phyloP scores from a whole-genome alignment of 345 rosid genomes.

The Eucalyptus guilfoylei region DNA sequence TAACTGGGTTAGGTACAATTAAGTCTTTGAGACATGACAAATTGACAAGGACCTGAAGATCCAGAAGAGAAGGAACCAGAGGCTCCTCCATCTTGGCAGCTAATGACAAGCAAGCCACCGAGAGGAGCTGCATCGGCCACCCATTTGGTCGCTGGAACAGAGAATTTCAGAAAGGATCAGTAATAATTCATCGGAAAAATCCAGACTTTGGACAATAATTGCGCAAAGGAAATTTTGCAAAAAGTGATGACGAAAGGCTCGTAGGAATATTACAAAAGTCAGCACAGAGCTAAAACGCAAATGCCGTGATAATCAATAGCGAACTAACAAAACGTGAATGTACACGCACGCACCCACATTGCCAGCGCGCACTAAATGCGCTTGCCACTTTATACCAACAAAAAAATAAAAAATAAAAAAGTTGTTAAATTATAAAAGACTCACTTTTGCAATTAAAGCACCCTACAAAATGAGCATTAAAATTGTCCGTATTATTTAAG shows the following conservation, averaged over 20 bases:
- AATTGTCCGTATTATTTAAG: background rate
- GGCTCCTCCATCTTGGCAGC: constrained; percentile 99
- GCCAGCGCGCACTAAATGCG: background rate
- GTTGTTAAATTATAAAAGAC: background rate
- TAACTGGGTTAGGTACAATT: background rate
- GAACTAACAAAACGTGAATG: background rate
- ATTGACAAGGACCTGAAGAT: constrained; percentile 57
- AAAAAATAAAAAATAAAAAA: background rate
- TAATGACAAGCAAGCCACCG: constrained; percentile 85
- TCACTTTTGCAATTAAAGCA: background rate
- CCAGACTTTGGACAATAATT: background rate
- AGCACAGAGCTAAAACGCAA: background rate
- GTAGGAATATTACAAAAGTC: background rate
- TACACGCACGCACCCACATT: background rate
- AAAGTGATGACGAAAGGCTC: background rate
- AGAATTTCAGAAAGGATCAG: background rate
- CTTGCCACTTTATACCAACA: background rate
- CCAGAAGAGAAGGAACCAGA: constrained; percentile 71
- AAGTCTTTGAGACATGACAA: background rate
- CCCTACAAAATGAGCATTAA: background rate
- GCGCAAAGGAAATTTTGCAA: background rate
- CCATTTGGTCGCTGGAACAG: constrained; percentile 47
- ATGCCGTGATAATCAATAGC: background rate
- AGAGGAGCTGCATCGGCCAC: constrained; percentile 91
- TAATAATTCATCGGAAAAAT: background rate